Conservation (phyloP, 345 rosid genomes). For the Eutrema heterophyllum region DNA sequence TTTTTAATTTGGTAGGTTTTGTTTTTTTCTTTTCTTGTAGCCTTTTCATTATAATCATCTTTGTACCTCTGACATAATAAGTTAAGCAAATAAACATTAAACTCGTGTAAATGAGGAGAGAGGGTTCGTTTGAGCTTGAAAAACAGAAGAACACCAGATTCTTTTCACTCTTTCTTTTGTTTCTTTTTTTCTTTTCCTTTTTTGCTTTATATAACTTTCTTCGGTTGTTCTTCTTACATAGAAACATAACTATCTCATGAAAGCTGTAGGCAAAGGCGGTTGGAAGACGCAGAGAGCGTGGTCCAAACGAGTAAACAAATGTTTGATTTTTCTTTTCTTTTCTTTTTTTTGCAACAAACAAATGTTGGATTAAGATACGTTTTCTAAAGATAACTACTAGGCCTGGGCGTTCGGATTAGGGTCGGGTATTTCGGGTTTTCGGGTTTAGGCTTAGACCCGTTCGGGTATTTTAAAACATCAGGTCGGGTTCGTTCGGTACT, state of each 20-base stretch:
- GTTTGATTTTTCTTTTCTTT: background rate
- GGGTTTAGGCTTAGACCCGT: too few relatives aligned
- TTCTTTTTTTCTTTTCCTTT: background rate
- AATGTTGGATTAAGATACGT: background rate
- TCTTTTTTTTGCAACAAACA: background rate
- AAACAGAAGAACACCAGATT: slow-evolving; percentile 8
- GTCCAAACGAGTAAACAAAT: slow-evolving; percentile 9
- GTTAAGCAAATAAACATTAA: slow-evolving; percentile 6
- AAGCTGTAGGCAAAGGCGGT: background rate
- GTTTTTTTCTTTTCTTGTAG: slow-evolving; percentile 8
- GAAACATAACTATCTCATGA: slow-evolving; percentile 1
- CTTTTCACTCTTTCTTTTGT: background rate
- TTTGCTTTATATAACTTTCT: background rate
- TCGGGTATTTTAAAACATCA: too few relatives aligned
- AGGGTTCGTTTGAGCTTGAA: background rate
- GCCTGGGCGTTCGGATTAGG: too few relatives aligned
- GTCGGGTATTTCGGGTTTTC: too few relatives aligned
- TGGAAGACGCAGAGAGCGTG: slow-evolving; percentile 3
- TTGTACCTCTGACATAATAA: slow-evolving; percentile 11
- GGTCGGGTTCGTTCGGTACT: too few relatives aligned
- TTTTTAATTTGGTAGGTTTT: background rate
- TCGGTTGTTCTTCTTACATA: background rate
- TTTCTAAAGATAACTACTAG: background rate
- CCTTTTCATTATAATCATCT: slow-evolving; percentile 1
- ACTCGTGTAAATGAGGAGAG: slow-evolving; percentile 14